A percentile compares a stretch with the other conserved stretches of the same genome.
Evolutionary conservation across 441 rosid species (phyloP).

Genomic region (Flueggea neowawraea): DNA sequence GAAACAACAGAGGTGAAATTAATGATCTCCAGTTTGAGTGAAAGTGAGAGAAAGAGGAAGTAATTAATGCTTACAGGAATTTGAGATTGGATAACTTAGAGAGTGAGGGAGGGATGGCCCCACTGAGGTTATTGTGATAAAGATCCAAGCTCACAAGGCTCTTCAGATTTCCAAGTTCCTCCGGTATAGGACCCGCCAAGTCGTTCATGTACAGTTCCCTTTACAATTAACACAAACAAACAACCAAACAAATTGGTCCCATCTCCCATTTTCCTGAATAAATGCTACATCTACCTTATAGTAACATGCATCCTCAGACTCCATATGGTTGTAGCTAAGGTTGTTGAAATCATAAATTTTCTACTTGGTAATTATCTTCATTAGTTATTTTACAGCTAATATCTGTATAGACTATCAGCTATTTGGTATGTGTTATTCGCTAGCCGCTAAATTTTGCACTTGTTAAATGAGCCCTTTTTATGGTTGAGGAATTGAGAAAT

Average conservation of each 20-base stretch:
- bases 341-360: too few species aligned
- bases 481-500: background rate
- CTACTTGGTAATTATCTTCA: too few species aligned
- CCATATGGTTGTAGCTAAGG: too few species aligned
- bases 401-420: too few species aligned
- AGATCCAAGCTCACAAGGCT: conserved; percentile 66
- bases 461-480: too few species aligned
- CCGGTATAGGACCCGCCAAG: conserved; percentile 51
- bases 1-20: background rate
- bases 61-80: conserved; percentile 43
- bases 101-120: conserved; percentile 55
- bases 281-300: conserved; percentile 1
- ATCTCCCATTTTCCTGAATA: background rate
- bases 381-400: too few species aligned
- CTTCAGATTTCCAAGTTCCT: conserved; percentile 54
- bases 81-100: conserved; percentile 56
- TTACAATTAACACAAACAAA: conserved; percentile 11
- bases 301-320: too few species aligned
- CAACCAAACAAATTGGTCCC: conserved; percentile 4
- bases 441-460: too few species aligned
- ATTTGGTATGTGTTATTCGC: too few species aligned
- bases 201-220: conserved; percentile 69
- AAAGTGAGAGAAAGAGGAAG: background rate
- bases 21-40: too few species aligned
- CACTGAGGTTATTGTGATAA: conserved; percentile 58